A percentile compares a stretch with the other conserved stretches of the same genome.
Evolutionary conservation across 805 yeast species (phyloP).

Genomic region (Candida tibetensis): DNA sequence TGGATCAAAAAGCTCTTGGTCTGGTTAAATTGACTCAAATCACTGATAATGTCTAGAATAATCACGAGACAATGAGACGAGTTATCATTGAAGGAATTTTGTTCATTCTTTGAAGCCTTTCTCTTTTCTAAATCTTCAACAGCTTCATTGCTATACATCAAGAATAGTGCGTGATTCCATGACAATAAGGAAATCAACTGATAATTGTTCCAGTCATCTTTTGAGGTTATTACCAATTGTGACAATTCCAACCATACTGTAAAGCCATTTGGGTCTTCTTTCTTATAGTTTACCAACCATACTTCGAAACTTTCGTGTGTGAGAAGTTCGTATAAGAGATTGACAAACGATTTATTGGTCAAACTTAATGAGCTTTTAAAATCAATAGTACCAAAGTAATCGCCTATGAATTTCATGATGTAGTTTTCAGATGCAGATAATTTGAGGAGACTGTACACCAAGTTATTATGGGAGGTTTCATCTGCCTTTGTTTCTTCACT

Average conservation of each 20-base stretch:
- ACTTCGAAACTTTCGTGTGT: constrained; percentile 14
- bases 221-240: constrained; percentile 38
- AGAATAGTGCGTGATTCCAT: constrained; percentile 38
- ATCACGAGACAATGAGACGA: constrained; percentile 13
- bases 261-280: constrained; percentile 1
- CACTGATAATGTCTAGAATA: constrained; percentile 41
- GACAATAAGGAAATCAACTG: constrained; percentile 37
- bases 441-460: constrained; percentile 6
- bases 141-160: constrained; percentile 11
- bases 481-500: constrained; percentile 1
- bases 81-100: background rate
- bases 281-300: constrained; percentile 4
- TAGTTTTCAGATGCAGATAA: background rate
- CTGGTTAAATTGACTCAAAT: constrained; percentile 39
- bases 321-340: constrained; percentile 6
- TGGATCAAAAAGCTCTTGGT: constrained; percentile 41
- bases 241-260: constrained; percentile 18
- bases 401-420: constrained; percentile 6
- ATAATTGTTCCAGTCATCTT: constrained; percentile 40
- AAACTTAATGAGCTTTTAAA: constrained; percentile 3
- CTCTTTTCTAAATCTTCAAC: constrained; percentile 4
- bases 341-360: constrained; percentile 1
- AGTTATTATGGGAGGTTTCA: constrained; percentile 7
- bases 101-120: no score
- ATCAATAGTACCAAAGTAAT: constrained; percentile 5